Conservation (phyloP, 2,329 filamentous ascomycete genomes). For the Fusarium concolor region DNA sequence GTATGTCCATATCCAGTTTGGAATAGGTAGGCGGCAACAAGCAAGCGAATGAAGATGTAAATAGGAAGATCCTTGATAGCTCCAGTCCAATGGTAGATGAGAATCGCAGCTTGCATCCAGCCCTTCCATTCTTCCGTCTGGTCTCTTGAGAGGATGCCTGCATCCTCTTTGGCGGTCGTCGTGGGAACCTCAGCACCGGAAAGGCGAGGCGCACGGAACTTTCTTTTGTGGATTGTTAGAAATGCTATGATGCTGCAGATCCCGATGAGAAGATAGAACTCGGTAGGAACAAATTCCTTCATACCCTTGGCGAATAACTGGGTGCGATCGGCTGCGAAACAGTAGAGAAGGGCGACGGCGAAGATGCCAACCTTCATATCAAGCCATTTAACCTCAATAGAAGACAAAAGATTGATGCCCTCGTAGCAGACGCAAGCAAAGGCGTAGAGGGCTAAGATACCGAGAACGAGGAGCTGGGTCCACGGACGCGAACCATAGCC, state of each 20-base stretch:
- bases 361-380: conserved; percentile 45
- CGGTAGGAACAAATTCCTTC: conserved; percentile 38
- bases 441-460: conserved; percentile 31
- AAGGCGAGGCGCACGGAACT: conserved; percentile 27
- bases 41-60: conserved; percentile 65
- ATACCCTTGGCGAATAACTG: conserved; percentile 45
- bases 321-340: conserved; percentile 47
- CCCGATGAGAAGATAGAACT: conserved; percentile 33
- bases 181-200: conserved; percentile 6
- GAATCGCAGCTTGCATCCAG: conserved; percentile 67
- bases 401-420: conserved; percentile 22
- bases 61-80: conserved; percentile 60
- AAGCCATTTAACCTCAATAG: conserved; percentile 25
- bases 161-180: conserved; percentile 25
- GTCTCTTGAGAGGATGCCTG: conserved; percentile 54
- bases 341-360: conserved; percentile 44
- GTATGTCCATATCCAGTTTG: conserved; percentile 72
- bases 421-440: conserved; percentile 37
- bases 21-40: conserved; percentile 70
- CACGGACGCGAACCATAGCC: conserved; percentile 37
- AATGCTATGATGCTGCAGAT: conserved; percentile 22
- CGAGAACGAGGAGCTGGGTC: conserved; percentile 42
- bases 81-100: conserved; percentile 69
- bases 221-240: conserved; percentile 36
- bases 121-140: conserved; percentile 76